Base-by-base conservation (phyloP, 345 rosid genomes). In the Brassica nigra region DNA sequence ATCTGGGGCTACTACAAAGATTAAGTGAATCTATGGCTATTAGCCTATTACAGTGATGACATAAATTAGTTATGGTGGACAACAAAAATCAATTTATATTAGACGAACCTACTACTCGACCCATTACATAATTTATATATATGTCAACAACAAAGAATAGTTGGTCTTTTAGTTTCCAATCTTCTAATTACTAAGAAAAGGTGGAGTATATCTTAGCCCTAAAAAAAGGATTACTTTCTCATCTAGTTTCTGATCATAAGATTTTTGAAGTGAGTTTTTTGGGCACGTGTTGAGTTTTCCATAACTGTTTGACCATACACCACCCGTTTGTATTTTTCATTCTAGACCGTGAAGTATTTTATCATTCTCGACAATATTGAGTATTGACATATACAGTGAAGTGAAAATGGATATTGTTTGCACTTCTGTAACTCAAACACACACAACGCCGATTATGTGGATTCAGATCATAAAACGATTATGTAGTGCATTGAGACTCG, bases 41-140 rank as follows among this genome's bases (percentile, higher is more conserved):
- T 59, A 59, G 64, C 31, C 64, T 23, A 68, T 27, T 66, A 39
- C 55, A 23, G 11, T 66, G 70, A 11, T 39, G 55, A 66, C 28
- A 14, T 39, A n/a, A 66, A 36, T 36, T 66, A 16, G 69, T 34
- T 37, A 37, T 37, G 31, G 31, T 37, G 14, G 57, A 67, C 28
- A 8, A 31, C 9, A 37, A 5, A 66, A 20, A 67, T 23, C 20
- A 23, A 68, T 27, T 44, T 27, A 27, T 44, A 8, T 27, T 44
- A 55, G 71, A 14, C 36, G 12, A 55, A 68, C 58, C 71, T 44
- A 68, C 37, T 68, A 27, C 6, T 42, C 47, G 71, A 68, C 72
- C 59, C 23, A 44, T 36, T 68, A 28, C 34, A 27, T 68, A 68
- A 28, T 47, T 68, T 68, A 44, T 44, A 18, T 55, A 15, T 15